These are phyloP conservation scores for Knufia fluminis DNA, from an alignment of 2,329 filamentous ascomycete species.

Conservation along the genomic window DNA sequence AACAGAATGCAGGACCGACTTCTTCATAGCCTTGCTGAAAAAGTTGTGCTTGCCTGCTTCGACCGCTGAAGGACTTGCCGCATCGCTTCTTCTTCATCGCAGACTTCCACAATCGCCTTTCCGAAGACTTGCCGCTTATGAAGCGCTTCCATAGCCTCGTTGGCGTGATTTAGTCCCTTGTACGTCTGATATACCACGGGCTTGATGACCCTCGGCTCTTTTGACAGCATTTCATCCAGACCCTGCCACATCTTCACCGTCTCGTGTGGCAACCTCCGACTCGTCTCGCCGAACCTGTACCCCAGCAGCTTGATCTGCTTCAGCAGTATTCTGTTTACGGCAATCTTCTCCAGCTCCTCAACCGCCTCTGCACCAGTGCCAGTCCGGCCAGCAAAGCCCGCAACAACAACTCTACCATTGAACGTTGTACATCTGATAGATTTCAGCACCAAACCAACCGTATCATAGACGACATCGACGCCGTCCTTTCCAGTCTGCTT, in stretches of 20 bases:
- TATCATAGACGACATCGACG: slow-evolving; percentile 51
- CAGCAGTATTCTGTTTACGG: slow-evolving; percentile 46
- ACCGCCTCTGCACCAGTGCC: slow-evolving; percentile 18
- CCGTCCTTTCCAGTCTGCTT: slow-evolving; percentile 32
- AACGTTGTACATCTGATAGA: slow-evolving; percentile 47
- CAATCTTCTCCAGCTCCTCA: slow-evolving; percentile 46
- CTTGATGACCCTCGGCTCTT: slow-evolving; percentile 35
- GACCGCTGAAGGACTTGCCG: background rate
- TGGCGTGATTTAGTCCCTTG: slow-evolving; percentile 41
- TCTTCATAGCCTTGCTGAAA: background rate
- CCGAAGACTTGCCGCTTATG: slow-evolving; percentile 44
- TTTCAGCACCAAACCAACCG: slow-evolving; percentile 47
- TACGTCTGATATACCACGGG: slow-evolving; percentile 46
- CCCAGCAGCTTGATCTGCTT: slow-evolving; percentile 46
- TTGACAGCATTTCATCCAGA: slow-evolving; percentile 41
- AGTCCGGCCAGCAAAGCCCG: slow-evolving; percentile 48
- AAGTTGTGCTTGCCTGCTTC: background rate
- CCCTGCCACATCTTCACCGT: slow-evolving; percentile 43
- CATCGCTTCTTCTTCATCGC: slow-evolving; percentile 14
- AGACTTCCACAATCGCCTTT: slow-evolving; percentile 45
- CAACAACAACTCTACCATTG: slow-evolving; percentile 45
- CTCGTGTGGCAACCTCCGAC: slow-evolving; percentile 40
- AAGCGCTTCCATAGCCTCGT: slow-evolving; percentile 44
- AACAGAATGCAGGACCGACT: too few species aligned
- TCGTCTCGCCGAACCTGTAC: slow-evolving; percentile 51